A percentile compares a stretch with the other conserved stretches of the same genome.
Evolutionary conservation across 2,329 filamentous ascomycete genomes (phyloP).

Genomic region (Phaeophleospora eucalypticola): DNA sequence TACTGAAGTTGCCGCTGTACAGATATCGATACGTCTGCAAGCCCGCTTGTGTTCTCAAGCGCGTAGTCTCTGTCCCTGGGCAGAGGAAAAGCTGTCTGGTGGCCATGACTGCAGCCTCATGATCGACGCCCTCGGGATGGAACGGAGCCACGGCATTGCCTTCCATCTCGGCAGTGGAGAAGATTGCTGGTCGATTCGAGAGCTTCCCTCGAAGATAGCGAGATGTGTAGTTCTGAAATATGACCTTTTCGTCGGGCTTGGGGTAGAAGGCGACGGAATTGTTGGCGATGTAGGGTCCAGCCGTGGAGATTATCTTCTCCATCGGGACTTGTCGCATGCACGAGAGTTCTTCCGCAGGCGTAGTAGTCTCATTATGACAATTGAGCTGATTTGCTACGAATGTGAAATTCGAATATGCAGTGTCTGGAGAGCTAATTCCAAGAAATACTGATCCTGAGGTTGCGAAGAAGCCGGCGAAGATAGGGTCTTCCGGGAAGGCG

Average conservation of each 20-base stretch:
- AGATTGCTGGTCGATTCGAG: constrained; percentile 32
- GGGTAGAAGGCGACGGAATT: not conserved
- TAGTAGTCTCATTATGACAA: constrained; percentile 27
- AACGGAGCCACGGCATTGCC: not conserved
- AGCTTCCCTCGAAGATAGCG: constrained; percentile 29
- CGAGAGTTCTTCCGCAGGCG: not conserved
- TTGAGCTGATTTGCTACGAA: constrained; percentile 35
- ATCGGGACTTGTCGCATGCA: not conserved
- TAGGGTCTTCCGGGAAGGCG: constrained; percentile 34
- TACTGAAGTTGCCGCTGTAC: constrained; percentile 28
- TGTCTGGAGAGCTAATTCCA: constrained; percentile 12
- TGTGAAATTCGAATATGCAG: constrained; percentile 34
- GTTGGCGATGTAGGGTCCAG: not conserved
- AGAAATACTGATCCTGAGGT: constrained; percentile 24
- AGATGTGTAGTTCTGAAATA: constrained; percentile 25
- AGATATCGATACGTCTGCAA: constrained; percentile 36
- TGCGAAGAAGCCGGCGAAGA: constrained; percentile 31
- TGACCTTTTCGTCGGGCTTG: constrained; percentile 1
- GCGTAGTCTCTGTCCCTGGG: not conserved
- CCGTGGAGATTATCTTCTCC: not conserved
- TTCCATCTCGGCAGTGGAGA: constrained; percentile 34
- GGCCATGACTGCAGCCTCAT: too few species aligned
- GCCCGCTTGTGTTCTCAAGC: constrained; percentile 19
- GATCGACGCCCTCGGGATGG: not conserved
- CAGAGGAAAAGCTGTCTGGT: not conserved